Evolutionary conservation across 306 rosid species (phyloP).

Genomic region (Arachis hypogaea): DNA sequence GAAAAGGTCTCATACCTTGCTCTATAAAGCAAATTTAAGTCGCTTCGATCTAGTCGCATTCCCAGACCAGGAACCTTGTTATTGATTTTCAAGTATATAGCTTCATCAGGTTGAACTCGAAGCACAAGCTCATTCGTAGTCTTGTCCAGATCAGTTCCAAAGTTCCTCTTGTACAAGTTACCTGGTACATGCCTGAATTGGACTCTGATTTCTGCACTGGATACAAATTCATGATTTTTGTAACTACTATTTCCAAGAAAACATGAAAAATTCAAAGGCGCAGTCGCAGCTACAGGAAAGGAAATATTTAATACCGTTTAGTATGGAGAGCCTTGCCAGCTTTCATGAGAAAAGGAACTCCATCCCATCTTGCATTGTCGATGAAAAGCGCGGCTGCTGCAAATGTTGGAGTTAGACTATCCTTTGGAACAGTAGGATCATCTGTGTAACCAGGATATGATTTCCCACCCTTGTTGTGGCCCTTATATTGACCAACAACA

Average conservation of each 20-base stretch:
- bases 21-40: slow-evolving; percentile 82
- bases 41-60: slow-evolving; percentile 94
- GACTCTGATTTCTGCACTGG: slow-evolving; percentile 98
- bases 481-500: slow-evolving; percentile 93
- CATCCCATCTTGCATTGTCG: slow-evolving; percentile 97
- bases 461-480: slow-evolving; percentile 78
- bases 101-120: slow-evolving; percentile 98
- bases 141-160: slow-evolving; percentile 91
- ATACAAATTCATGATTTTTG: slow-evolving; percentile 34
- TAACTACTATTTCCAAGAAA: slow-evolving; percentile 25
- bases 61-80: slow-evolving; percentile 98
- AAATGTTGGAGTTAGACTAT: slow-evolving; percentile 92
- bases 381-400: slow-evolving; percentile 96
- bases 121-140: slow-evolving; percentile 95
- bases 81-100: slow-evolving; percentile 94
- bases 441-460: slow-evolving; percentile 76
- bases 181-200: slow-evolving; percentile 98
- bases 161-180: slow-evolving; percentile 82
- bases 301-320: slow-evolving; percentile 56
- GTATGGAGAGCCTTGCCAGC: slow-evolving; percentile 98
- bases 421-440: slow-evolving; percentile 81
- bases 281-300: neutral
- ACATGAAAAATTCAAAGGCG: slow-evolving; percentile 18
- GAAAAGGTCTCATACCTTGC: slow-evolving; percentile 60
- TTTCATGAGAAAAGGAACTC: slow-evolving; percentile 97